Evolutionary conservation across 75 land plant species (phyloP), one percentile per base, ranked within the genome.

Genomic region (Chamaecyparis obtusa): DNA sequence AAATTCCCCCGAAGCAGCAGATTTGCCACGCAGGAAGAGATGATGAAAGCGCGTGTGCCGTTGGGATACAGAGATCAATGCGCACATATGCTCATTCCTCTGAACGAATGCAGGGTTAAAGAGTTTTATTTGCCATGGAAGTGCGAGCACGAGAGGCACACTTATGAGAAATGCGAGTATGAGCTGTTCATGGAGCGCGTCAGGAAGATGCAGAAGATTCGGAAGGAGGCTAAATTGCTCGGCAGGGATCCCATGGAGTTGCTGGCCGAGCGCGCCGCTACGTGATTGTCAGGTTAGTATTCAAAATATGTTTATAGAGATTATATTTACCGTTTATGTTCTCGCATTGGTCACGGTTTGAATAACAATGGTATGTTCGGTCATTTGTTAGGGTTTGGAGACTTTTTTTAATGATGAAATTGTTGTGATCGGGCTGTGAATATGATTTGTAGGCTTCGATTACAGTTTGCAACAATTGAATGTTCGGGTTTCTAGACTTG

Each of bases 101-200:
- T 97, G 55, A 97, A 97, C 92, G 95, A 94, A 90, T 97, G 99
- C 94, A 87, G 99, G 54, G 83, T 57, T 1, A 88, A 93, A 54
- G 92, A 92, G 85, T 89, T 90, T 67, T 97, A 92, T 90, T 89
- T 97, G 49, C 99, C 99, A 2, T 97, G 99, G 99, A 96, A 95
- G 87, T 97, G 99, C 93, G 96, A 92, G 91, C 72, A 88, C 87
- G 93, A 96, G 91, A 92, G 99, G 84, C 99, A 97, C 87, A 35
- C 86, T 48, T 97, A 95, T 86, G 99, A 97, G 95, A 94, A 94
- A 89, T 97, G 99, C 86, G 93, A 96, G 94, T 96, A 97, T 88
- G 94, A 96, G 86, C 93, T 97, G 57, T 94, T 96, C 75, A 88
- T 97, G 93, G 95, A 93, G 87, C 87, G 99, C 72, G 91, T 97